These are phyloP conservation scores for Fusarium sp. DNA, from an alignment of 2,329 filamentous ascomycete genomes.

Conservation along the genomic window DNA sequence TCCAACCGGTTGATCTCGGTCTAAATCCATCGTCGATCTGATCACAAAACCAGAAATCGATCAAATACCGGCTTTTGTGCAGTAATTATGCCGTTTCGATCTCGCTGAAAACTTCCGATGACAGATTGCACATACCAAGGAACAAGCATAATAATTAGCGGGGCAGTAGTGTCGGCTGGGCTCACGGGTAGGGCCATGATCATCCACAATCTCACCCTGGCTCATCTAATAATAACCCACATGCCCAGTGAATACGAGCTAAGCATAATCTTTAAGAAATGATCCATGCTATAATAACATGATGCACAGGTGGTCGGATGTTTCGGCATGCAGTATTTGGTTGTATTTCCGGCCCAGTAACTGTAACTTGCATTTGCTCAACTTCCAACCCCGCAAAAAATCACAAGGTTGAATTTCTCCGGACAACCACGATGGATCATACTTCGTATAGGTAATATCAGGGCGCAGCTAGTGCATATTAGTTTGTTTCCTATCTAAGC, in stretches of 20 bases:
- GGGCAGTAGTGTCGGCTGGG: neutral
- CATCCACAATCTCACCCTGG: neutral
- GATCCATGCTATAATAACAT: neutral
- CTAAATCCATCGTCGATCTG: neutral
- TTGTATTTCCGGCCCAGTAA: neutral
- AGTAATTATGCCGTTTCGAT: neutral
- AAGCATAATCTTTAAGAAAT: constrained; percentile 13
- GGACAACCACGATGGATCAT: constrained; percentile 2
- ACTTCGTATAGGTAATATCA: constrained; percentile 16
- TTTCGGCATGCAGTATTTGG: constrained; percentile 1
- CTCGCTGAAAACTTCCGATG: neutral
- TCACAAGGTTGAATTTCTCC: constrained; percentile 15
- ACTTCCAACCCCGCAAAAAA: constrained; percentile 1
- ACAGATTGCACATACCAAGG: neutral
- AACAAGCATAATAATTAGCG: constrained; percentile 9
- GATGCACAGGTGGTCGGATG: constrained; percentile 5
- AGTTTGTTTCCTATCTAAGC: constrained; percentile 18
- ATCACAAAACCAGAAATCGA: neutral
- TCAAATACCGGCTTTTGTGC: neutral
- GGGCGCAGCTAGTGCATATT: constrained; percentile 13
- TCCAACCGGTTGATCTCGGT: neutral
- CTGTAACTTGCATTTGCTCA: constrained; percentile 5
- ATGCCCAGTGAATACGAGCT: constrained; percentile 6
- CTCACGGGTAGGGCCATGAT: constrained; percentile 10
- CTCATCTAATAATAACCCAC: constrained; percentile 15